phyloP scores from a whole-genome alignment of 2,329 filamentous ascomycete genomes.

The Ascochyta fabae region DNA sequence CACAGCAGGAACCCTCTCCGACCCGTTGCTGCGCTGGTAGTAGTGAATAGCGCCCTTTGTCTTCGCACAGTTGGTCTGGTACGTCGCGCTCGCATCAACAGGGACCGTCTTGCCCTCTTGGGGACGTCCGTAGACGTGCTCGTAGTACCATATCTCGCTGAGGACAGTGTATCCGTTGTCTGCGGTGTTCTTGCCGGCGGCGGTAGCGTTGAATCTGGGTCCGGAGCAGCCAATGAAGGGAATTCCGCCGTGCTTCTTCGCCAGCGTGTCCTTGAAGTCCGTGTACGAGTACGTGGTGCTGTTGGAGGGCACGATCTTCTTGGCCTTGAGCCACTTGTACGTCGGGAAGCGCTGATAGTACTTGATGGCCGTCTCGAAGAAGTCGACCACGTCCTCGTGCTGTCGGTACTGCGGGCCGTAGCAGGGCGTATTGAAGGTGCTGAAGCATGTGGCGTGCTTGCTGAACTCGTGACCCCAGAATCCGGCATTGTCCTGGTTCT shows the following conservation, averaged over 20 bases:
- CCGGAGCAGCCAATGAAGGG: conserved; percentile 69
- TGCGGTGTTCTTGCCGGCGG: conserved; percentile 59
- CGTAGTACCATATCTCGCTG: conserved; percentile 71
- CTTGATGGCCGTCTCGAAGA: conserved; percentile 65
- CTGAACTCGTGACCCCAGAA: conserved; percentile 73
- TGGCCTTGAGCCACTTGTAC: conserved; percentile 63
- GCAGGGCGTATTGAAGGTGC: conserved; percentile 69
- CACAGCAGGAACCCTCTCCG: conserved; percentile 37
- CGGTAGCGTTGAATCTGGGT: conserved; percentile 66
- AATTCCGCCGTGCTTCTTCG: conserved; percentile 58
- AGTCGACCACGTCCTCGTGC: conserved; percentile 68
- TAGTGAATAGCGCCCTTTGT: conserved; percentile 62
- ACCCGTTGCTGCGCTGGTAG: conserved; percentile 57
- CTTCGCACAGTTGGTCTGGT: conserved; percentile 62
- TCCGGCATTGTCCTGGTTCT: conserved; percentile 61
- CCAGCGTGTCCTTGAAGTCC: conserved; percentile 60
- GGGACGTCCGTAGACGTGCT: conserved; percentile 63
- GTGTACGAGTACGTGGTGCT: conserved; percentile 62
- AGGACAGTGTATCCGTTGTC: conserved; percentile 66
- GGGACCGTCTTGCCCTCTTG: conserved; percentile 60
- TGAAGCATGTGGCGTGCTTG: conserved; percentile 73
- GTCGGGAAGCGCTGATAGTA: conserved; percentile 67
- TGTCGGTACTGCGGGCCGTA: conserved; percentile 64
- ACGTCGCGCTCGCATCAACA: conserved; percentile 56
- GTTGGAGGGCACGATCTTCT: conserved; percentile 65